phyloP scores from a whole-genome alignment of 345 rosid genomes.

The Dipteronia sinensis region DNA sequence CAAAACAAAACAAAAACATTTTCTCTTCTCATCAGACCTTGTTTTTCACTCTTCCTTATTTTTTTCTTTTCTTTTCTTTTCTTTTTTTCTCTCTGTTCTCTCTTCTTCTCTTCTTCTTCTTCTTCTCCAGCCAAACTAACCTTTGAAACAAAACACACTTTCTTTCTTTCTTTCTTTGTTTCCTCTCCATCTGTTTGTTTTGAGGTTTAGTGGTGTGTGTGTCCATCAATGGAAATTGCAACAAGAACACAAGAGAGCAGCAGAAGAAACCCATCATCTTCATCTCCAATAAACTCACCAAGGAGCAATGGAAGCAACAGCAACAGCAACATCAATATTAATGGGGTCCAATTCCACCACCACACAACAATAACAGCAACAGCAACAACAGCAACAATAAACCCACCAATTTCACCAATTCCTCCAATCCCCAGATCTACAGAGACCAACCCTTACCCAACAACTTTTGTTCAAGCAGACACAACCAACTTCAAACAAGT shows the following conservation, averaged over 20 bases:
- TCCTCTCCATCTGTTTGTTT: slow-evolving; percentile 13
- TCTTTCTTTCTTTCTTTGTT: neutral
- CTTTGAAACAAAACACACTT: slow-evolving; percentile 1
- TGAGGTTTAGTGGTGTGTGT: neutral
- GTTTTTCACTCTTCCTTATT: slow-evolving; percentile 43
- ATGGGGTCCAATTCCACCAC: too few species aligned
- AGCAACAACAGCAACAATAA: slow-evolving; percentile 25
- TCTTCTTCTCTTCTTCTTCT: neutral
- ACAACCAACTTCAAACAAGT: slow-evolving; percentile 86
- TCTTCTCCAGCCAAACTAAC: slow-evolving; percentile 10
- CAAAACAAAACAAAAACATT: slow-evolving; percentile 24
- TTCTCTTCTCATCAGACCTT: slow-evolving; percentile 23
- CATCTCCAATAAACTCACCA: slow-evolving; percentile 60
- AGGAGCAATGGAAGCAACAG: slow-evolving; percentile 39
- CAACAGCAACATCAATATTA: slow-evolving; percentile 22
- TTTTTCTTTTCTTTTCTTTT: neutral
- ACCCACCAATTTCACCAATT: slow-evolving; percentile 47
- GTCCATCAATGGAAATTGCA: slow-evolving; percentile 54
- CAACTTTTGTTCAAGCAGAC: slow-evolving; percentile 95
- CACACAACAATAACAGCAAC: slow-evolving; percentile 11
- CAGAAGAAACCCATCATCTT: slow-evolving; percentile 40
- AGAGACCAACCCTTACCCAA: slow-evolving; percentile 89
- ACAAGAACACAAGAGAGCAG: slow-evolving; percentile 47
- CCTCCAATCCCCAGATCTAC: slow-evolving; percentile 71
- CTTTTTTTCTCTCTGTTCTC: slow-evolving; percentile 10